Evolutionary conservation across 371 early-diverging fungal genomes (phyloP).

Genomic region (Mucor circinelloides): DNA sequence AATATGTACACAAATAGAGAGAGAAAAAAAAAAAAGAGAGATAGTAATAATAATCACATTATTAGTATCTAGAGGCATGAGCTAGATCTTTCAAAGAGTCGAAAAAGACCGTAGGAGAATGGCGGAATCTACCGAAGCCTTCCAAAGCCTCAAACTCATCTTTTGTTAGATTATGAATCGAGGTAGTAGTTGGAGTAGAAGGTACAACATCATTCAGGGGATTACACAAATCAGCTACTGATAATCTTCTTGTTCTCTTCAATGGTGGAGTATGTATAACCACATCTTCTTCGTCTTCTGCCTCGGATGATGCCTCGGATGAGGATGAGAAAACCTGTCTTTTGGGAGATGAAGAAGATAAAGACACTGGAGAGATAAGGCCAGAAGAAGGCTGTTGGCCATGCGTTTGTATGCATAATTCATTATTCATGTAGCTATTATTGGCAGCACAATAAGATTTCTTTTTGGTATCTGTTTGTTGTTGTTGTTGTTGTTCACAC

Average conservation of each 20-base stretch:
- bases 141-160: slow-evolving; percentile 50
- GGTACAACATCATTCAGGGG: slow-evolving; percentile 8
- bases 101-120: slow-evolving; percentile 21
- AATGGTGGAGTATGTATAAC: neutral
- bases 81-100: slow-evolving; percentile 27
- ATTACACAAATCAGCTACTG: slow-evolving; percentile 29
- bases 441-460: neutral
- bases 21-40: neutral
- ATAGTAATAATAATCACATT: neutral
- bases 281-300: slow-evolving; percentile 15
- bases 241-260: slow-evolving; percentile 20
- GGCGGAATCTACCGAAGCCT: slow-evolving; percentile 38
- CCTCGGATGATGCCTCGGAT: slow-evolving; percentile 2
- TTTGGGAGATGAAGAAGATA: neutral
- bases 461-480: neutral
- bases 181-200: neutral
- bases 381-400: neutral
- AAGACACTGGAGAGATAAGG: slow-evolving; percentile 8
- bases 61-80: neutral
- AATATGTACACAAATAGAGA: slow-evolving; percentile 7
- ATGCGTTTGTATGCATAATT: neutral
- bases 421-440: neutral
- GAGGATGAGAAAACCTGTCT: neutral
- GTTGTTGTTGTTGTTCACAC: neutral
- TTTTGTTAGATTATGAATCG: slow-evolving; percentile 22